Percentiles rank a stretch among this genome's conserved stretches.
phyloP scores from a whole-genome alignment of 495 filamentous ascomycete genomes.

The Penicillium herquei region DNA sequence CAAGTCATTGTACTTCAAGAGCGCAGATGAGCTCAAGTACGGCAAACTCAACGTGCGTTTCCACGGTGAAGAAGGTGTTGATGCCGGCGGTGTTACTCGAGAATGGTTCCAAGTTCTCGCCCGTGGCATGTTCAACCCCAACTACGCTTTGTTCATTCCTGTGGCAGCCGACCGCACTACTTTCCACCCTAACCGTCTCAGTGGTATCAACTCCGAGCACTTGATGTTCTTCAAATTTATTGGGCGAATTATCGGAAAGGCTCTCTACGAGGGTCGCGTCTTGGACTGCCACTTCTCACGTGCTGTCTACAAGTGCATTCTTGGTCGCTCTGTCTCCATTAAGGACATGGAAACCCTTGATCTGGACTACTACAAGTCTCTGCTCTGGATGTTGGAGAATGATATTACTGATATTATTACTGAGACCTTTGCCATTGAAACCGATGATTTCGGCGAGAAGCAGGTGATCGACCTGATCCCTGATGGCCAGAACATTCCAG shows the following conservation, averaged over 20 bases:
- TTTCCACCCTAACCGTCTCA: conserved; percentile 95
- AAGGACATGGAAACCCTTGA: conserved; percentile 99
- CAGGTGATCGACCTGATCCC: conserved; percentile 83
- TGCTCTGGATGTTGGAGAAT: conserved; percentile 97
- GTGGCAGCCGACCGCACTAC: conserved; percentile 98
- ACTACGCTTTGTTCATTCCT: conserved; percentile 93
- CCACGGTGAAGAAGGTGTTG: conserved; percentile 95
- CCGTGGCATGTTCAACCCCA: conserved; percentile 98
- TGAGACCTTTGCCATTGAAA: conserved; percentile 94
- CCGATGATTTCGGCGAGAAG: conserved; percentile 86
- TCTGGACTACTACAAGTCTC: conserved; percentile 98
- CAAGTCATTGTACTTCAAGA: conserved; percentile 93
- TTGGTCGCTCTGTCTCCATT: conserved; percentile 90
- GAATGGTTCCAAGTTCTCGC: conserved; percentile 99
- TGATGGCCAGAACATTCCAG: conserved; percentile 85
- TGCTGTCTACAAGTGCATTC: conserved; percentile 95
- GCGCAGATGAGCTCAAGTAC: conserved; percentile 92
- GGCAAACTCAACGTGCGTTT: conserved; percentile 98
- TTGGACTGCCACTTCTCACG: conserved; percentile 99
- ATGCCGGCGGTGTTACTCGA: conserved; percentile 94
- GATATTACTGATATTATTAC: conserved; percentile 98
- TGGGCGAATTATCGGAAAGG: conserved; percentile 97
- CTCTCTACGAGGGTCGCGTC: conserved; percentile 91
- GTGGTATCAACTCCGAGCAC: conserved; percentile 92
- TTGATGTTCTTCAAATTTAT: conserved; percentile 99